Conservation (phyloP, 2,329 filamentous ascomycete species). For the Aspergillus flavus region DNA sequence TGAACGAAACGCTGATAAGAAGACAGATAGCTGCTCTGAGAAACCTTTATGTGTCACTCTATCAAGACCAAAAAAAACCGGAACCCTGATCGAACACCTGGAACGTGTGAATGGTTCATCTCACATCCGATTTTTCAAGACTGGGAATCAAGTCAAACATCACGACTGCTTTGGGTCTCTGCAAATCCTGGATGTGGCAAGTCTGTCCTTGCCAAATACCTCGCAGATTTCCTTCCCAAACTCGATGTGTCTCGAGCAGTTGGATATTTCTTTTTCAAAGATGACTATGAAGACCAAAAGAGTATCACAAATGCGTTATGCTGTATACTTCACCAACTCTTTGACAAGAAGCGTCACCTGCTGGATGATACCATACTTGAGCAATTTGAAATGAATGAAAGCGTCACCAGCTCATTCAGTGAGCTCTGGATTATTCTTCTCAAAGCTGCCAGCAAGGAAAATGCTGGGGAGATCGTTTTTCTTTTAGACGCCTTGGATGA, state of each 20-base stretch:
- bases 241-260: slow-evolving; percentile 20
- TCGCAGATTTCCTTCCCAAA: slow-evolving; percentile 36
- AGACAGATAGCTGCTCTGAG: not conserved
- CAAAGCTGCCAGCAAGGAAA: slow-evolving; percentile 8
- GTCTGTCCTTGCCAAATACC: slow-evolving; percentile 44
- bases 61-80: not conserved
- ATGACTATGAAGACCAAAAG: slow-evolving; percentile 41
- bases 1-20: no score
- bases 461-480: slow-evolving; percentile 33
- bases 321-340: slow-evolving; percentile 44
- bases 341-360: slow-evolving; percentile 24
- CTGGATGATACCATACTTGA: slow-evolving; percentile 16
- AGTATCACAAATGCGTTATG: slow-evolving; percentile 33
- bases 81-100: not conserved
- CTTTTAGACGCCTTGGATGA: slow-evolving; percentile 49
- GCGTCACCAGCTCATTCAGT: slow-evolving; percentile 23
- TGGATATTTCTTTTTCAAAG: slow-evolving; percentile 53
- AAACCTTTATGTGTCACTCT: not conserved
- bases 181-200: slow-evolving; percentile 51
- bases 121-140: not conserved
- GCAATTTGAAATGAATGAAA: slow-evolving; percentile 19
- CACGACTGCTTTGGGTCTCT: slow-evolving; percentile 29
- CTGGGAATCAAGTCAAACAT: not conserved
- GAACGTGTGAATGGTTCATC: not conserved
- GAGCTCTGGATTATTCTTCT: slow-evolving; percentile 38